Base-by-base conservation (phyloP, 805 yeast genomes). In the Yarrowia bubula region DNA sequence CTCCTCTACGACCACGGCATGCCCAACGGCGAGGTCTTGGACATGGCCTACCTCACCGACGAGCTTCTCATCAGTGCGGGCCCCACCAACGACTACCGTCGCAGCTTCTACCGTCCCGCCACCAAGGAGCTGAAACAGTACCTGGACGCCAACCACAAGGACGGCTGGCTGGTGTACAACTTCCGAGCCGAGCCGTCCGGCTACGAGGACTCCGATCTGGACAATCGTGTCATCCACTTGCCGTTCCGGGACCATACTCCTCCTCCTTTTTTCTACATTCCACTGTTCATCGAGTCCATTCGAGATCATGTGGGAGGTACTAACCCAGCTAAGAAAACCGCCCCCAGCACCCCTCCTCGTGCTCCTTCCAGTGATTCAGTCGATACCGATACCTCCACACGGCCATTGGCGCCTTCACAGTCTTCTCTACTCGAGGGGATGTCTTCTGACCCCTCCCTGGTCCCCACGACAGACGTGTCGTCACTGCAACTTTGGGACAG, bases 191-290 rank as follows among this genome's bases (percentile, higher is more conserved):
- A 88, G 53, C 80, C 80, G 0, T 73, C 75, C 17, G 77, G 78
- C 28, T 75, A 77, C 28, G 81, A 81, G 9, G 79, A 79, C 18
- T 69, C 67, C 1, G 77, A 74, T 14, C 69, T 78, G 39, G 73
- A 72, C 46, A 70, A 68, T 33, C 33, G 62, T 46, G 81, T 84
- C 15, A 67, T 72, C 15, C 77, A 78, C 65, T 75, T 71, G 64
- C 95, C 92, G 0, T 86, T 88, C 76, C 81, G 85, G 10, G 98
- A 93, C 73, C 97, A 92, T 73, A 81, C 83, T 57, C 86, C 95
- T 0, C 90, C 96, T 0, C 82, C 90, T 1, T 80, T 92, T 55
- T 66, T 74, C 1, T 69, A 81, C n/a, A 71, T 92, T 9, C 72
- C 82, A 4, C 69, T 71, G 1, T 72, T 82, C 4, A 77, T 85